These are phyloP conservation scores for Metroxylon sagu DNA, from an alignment of 176 grass and related monocot genomes.

Conservation along the genomic window DNA sequence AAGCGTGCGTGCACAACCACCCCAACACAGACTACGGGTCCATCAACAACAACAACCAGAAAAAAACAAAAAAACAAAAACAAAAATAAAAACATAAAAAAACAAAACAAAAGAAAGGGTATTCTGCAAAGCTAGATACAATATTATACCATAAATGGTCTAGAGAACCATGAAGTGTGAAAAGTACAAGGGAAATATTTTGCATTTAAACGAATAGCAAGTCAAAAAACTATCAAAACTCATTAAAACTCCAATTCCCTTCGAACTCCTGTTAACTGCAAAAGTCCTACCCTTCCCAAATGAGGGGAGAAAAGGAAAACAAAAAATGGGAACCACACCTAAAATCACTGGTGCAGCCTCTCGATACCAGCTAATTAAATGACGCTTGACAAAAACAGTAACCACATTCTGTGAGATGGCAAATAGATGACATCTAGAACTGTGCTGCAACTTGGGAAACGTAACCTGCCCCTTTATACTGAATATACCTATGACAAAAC, in stretches of 20 bases:
- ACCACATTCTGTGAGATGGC: neutral
- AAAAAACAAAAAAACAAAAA: no score
- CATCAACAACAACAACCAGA: no score
- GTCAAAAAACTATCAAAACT: neutral
- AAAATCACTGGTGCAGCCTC: neutral
- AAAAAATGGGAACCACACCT: slow-evolving; percentile 14
- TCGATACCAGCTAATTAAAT: neutral
- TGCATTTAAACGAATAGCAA: neutral
- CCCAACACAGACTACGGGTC: no score
- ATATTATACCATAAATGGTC: no score
- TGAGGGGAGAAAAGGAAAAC: slow-evolving; percentile 13
- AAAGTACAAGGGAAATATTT: neutral
- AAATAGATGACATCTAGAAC: neutral
- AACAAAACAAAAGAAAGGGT: no score
- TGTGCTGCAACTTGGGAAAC: neutral
- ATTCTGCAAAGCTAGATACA: no score
- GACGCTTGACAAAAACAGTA: neutral
- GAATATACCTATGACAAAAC: neutral
- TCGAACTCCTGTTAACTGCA: neutral
- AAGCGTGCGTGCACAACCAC: no score
- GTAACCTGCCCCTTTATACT: neutral
- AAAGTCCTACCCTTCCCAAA: slow-evolving; percentile 13
- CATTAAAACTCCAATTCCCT: neutral
- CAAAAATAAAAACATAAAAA: no score
- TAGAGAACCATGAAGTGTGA: no score